A percentile compares a stretch with the other conserved stretches of the same genome.
Conservation (phyloP, 805 yeast species). For the Cyberlindnera amylophila region DNA sequence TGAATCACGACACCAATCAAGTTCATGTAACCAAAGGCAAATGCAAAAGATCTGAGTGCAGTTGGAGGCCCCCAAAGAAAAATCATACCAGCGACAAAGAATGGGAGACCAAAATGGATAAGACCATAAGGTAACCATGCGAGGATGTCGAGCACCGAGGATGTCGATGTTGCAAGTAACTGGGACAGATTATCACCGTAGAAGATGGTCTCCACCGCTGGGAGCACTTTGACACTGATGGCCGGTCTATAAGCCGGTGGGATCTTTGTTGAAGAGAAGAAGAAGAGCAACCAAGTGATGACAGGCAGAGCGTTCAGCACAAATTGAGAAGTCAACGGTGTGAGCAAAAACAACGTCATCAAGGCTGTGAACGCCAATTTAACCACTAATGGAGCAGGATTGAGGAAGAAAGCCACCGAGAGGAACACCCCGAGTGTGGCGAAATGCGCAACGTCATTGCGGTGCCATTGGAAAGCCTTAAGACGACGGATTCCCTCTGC, state of each 20-base stretch:
- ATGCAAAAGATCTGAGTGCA: constrained; percentile 75
- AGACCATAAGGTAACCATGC: constrained; percentile 97
- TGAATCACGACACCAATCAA: constrained; percentile 80
- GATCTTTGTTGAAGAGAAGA: constrained; percentile 71
- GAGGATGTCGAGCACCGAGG: constrained; percentile 64
- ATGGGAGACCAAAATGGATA: constrained; percentile 86
- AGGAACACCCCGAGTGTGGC: constrained; percentile 48
- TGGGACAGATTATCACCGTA: constrained; percentile 89
- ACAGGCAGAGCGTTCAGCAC: constrained; percentile 81
- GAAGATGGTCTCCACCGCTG: constrained; percentile 86
- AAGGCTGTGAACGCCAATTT: constrained; percentile 33
- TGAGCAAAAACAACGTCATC: constrained; percentile 43
- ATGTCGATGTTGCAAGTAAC: constrained; percentile 71
- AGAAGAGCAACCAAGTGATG: constrained; percentile 79
- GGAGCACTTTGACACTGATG: constrained; percentile 83
- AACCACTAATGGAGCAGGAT: constrained; percentile 49
- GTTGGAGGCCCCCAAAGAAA: constrained; percentile 93
- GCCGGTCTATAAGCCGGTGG: constrained; percentile 77
- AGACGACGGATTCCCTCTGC: constrained; percentile 38
- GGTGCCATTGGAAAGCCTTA: constrained; percentile 38
- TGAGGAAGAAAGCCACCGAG: constrained; percentile 52
- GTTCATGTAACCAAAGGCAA: constrained; percentile 95
- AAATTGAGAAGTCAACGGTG: constrained; percentile 83
- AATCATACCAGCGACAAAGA: constrained; percentile 71
- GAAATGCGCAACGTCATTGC: constrained; percentile 50